Evolutionary conservation across 2,329 filamentous ascomycete species (phyloP).

Genomic region (Periconia digitata): DNA sequence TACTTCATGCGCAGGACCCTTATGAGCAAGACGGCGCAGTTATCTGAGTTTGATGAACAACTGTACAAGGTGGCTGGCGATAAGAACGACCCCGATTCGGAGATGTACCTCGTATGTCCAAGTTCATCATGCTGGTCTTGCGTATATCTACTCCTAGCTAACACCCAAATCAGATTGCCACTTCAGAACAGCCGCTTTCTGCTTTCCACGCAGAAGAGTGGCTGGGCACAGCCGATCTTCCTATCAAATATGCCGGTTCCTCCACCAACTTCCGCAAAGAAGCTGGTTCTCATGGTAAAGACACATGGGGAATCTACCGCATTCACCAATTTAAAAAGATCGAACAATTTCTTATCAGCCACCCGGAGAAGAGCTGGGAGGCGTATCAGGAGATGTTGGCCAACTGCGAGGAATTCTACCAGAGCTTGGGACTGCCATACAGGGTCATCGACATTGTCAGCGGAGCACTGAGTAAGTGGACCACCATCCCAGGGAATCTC

Average conservation of each 20-base stretch:
- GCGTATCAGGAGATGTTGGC: slow-evolving; percentile 91
- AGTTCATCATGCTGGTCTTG: background rate
- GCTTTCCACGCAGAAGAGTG: slow-evolving; percentile 93
- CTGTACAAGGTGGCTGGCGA: slow-evolving; percentile 91
- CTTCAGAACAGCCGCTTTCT: slow-evolving; percentile 92
- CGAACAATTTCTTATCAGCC: slow-evolving; percentile 54
- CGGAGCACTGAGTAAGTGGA: slow-evolving; percentile 74
- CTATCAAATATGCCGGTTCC: slow-evolving; percentile 86
- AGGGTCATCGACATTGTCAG: slow-evolving; percentile 92
- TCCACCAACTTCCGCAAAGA: slow-evolving; percentile 96
- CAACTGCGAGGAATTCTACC: slow-evolving; percentile 91
- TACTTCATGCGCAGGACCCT: slow-evolving; percentile 84
- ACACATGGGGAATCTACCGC: slow-evolving; percentile 97
- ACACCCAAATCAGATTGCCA: slow-evolving; percentile 59
- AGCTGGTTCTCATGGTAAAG: slow-evolving; percentile 85
- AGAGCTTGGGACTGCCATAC: slow-evolving; percentile 85
- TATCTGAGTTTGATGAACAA: slow-evolving; percentile 97
- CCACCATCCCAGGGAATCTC: no score
- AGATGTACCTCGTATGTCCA: slow-evolving; percentile 64
- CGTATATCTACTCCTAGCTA: background rate
- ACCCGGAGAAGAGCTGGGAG: slow-evolving; percentile 84
- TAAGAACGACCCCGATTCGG: slow-evolving; percentile 75
- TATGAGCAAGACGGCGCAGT: slow-evolving; percentile 97
- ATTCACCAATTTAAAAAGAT: slow-evolving; percentile 92
- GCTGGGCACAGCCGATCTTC: slow-evolving; percentile 80